Evolutionary conservation across 345 rosid species (phyloP).

Genomic region (Populus ilicifolia): DNA sequence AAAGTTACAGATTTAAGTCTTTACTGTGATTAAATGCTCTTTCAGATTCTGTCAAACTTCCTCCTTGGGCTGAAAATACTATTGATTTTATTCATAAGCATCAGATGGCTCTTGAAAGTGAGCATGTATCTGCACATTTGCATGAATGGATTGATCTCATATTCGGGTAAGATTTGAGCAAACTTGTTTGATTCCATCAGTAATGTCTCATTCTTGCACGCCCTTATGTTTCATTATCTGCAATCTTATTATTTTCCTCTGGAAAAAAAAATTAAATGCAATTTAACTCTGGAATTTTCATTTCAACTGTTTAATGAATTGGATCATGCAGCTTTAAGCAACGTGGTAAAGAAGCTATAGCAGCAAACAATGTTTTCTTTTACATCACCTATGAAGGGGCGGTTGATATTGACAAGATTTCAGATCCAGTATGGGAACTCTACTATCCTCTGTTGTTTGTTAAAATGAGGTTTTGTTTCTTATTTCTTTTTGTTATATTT

Average conservation of each 20-base stretch:
- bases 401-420: constrained; percentile 82
- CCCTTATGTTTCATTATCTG: background rate
- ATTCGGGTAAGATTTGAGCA: constrained; percentile 62
- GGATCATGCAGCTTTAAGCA: constrained; percentile 72
- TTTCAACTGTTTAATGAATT: constrained; percentile 15
- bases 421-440: constrained; percentile 65
- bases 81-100: constrained; percentile 95
- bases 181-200: background rate
- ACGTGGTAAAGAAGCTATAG: constrained; percentile 97
- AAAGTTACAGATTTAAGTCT: background rate
- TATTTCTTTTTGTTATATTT: constrained; percentile 13
- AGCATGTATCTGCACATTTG: constrained; percentile 89
- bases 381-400: constrained; percentile 96
- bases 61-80: constrained; percentile 92
- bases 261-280: background rate
- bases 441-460: constrained; percentile 11
- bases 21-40: constrained; percentile 11
- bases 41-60: constrained; percentile 87
- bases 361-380: constrained; percentile 90
- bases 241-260: background rate
- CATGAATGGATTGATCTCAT: constrained; percentile 99
- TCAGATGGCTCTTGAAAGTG: constrained; percentile 93
- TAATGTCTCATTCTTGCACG: background rate
- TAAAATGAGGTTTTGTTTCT: constrained; percentile 4
- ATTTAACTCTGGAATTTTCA: background rate